These are phyloP conservation scores for Melampsora occidentalis DNA, from an alignment of 1,284 basidiomycete genomes.

Conservation along the genomic window DNA sequence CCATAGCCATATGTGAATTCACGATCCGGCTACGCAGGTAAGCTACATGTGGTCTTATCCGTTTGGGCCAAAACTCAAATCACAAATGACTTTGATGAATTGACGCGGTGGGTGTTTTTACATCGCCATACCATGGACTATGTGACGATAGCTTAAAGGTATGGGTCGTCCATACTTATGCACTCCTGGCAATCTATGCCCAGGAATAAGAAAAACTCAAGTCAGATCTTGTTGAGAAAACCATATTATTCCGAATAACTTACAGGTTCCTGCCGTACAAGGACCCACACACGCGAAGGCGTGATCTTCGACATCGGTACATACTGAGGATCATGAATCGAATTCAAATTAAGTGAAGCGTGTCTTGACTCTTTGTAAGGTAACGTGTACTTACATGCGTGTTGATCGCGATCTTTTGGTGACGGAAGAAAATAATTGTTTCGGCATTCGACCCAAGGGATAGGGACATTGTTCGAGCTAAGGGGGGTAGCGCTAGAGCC, in stretches of 20 bases:
- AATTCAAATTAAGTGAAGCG: not conserved
- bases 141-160: not conserved
- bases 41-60: too few species aligned
- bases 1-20: too few species aligned
- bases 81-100: too few species aligned
- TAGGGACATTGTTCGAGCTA: not conserved
- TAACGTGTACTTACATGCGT: not conserved
- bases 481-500: not conserved
- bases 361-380: not conserved
- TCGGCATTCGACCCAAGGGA: not conserved
- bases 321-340: not conserved
- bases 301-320: not conserved
- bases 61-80: too few species aligned
- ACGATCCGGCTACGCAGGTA: too few species aligned
- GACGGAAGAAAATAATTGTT: not conserved
- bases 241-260: not conserved
- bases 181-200: not conserved
- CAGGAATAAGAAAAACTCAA: not conserved
- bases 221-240: not conserved
- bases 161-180: conserved; percentile 5
- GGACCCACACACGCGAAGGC: not conserved
- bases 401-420: not conserved
- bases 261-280: not conserved
- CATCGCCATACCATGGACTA: too few species aligned
- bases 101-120: too few species aligned